Base-by-base conservation (phyloP, 805 yeast genomes). In the Cyberlindnera xishuangbannaensis region DNA sequence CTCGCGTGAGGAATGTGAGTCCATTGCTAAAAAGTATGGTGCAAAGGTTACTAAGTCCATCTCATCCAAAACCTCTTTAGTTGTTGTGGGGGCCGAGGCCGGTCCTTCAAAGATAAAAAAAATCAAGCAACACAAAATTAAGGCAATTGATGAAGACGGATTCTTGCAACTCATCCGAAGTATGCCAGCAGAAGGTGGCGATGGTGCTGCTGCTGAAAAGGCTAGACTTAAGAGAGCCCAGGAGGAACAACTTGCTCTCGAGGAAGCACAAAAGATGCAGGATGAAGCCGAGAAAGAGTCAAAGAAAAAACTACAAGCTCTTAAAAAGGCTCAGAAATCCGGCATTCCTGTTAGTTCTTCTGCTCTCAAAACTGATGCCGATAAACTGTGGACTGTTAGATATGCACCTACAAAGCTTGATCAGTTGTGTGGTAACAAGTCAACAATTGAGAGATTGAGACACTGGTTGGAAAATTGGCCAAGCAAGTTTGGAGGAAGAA, bases 121-220 rank as follows among this genome's bases (percentile, higher is more conserved):
- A 50, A 90, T 94, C 44, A 79, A 75, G 48, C 73, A 76, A 33
- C 64, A 78, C 43, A 70, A 73, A 7, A 75, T 85, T 34, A 88
- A 88, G 58, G 86, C 94, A 25, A 80, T 90, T 39, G 78, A 76
- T 49, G 95, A 92, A 57, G 83, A 73, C 9, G 97, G 97, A 0
- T 87, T 92, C 47, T 59, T 83, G 25, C 76, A 78, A 43, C 64
- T 92, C 43, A 66, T 92, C 28, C 49, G 65, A 15, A 71, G 76
- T 6, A 83, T 90, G 92, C 97, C 98, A 0, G 79, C 78, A 3
- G 87, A 81, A 43, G 98, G 98, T 18, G 97, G 97, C 1, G 73
- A 71, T 27, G 84, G 94, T n/a, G 82, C 62, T 12, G 75, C 65
- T 4, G 97, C 97, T 0, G 71, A 71, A 37, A 76, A 74, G 43